Evolutionary conservation across 257 asterid species (phyloP), one percentile per base, ranked within the genome.

Genomic region (Solanum paucissectum): DNA sequence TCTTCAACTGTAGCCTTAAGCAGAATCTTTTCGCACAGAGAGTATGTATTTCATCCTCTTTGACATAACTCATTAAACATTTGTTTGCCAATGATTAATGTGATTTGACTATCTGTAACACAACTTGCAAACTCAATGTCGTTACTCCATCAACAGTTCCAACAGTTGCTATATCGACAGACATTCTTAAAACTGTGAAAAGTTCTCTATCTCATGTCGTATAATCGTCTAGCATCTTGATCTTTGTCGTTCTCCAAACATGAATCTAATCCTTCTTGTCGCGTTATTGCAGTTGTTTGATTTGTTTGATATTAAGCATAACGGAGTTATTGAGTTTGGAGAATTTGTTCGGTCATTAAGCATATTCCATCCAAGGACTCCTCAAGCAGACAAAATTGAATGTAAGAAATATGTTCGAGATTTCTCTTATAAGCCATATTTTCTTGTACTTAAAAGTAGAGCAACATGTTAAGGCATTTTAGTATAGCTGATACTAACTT

Each of bases 321-420:
- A 92, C 29, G 98, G 98, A 88, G 96, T 91, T 5, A 95, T 95
- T 79, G 98, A 93, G 86, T 95, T 95, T 81, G 97, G 94, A 69
- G 98, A 92, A 87, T 95, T 95, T 34, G 98, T 95, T 90, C 93
- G 94, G 27, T 91, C 97, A 10, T 85, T 95, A 87, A 94, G 90
- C 92, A 82, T 93, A 73, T 94, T 95, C 90, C 96, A 94, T 58
- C 94, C 96, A 4, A 87, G 93, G 85, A 87, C 94, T 86, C 92
- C 94, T 58, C 88, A 60, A 66, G 89, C 87, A 68, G 94, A 92
- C 87, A 94, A 92, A 88, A 85, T 89, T 62, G 93, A 91, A 58
- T 93, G 94, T 93, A 87, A 87, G 95, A 84, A n/a, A 76, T 21
- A 64, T 82, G 44, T 62, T n/a, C 1, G 71, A 62, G 8, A 62